Base-by-base conservation (phyloP, 2,329 filamentous ascomycete species). In the Metarhizium sp. region DNA sequence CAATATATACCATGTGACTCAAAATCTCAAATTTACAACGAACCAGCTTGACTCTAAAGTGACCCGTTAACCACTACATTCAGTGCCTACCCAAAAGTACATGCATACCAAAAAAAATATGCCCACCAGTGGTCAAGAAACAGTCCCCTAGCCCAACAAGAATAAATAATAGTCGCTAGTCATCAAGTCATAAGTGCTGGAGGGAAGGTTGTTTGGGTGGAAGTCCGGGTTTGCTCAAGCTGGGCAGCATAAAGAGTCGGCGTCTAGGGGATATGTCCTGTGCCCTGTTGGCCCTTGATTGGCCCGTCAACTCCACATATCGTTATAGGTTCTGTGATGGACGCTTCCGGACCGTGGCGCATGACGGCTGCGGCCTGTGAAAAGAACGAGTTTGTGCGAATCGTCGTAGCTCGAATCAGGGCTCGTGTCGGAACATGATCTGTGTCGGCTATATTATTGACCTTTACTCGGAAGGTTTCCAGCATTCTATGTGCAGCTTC, bases 311-410 rank as follows among this genome's bases (percentile, higher is more conserved):
- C 18, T 34, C 55, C 55, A 47, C 55, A 57, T 13, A 57, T 51
- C 6, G 55, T 57, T 6, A 57, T 57, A 7, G 55, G 55, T 46
- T 55, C 55, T 45, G 52, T 54, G 16, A 57, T 57, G 7, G 55
- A 54, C n/a, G 55, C 55, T 46, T 57, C 55, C 10, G 55, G 55
- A 3, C 62, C 62, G 18, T 63, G 59, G 3, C 63, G 59, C 34
- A 67, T 60, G 40, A 66, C 62, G 14, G 62, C 59, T 8, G 62
- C 62, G 11, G 71, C 70, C 50, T 74, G 72, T 5, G 65, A 64
- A 25, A 74, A 74, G 53, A 74, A 73, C 0, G 71, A 72, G 48
- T 74, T 69, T 38, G 73, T 67, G 4, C 72, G 64, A 6, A 74
- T 55, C 25, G 67, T 67, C 2, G 69, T 69, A 4, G 72, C 70